Evolutionary conservation across 139 green algal species (phyloP).

Genomic region (Tetradesmus obliquus): DNA sequence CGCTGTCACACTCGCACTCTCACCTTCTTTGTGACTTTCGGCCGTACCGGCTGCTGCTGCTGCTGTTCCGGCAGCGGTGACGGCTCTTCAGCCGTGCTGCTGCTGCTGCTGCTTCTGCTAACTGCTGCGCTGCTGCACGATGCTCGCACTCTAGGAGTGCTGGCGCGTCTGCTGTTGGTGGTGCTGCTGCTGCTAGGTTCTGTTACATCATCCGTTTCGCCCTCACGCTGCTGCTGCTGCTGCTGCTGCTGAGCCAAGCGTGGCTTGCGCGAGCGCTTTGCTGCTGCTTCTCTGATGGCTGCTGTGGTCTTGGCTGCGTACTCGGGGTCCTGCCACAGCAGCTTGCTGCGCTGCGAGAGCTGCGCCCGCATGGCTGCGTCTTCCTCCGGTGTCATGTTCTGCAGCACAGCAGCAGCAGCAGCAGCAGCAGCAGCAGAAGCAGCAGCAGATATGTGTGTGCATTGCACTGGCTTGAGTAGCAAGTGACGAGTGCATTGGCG

Average conservation of each 20-base stretch:
- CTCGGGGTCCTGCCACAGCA: slow-evolving; percentile 59
- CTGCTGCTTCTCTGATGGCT: slow-evolving; percentile 36
- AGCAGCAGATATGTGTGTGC: not conserved
- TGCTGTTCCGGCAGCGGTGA: not conserved
- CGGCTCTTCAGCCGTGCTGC: not conserved
- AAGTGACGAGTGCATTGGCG: not conserved
- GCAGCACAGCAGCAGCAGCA: not conserved
- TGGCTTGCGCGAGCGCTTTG: not conserved
- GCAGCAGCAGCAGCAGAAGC: not conserved
- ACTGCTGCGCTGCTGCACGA: not conserved
- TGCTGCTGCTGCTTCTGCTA: not conserved
- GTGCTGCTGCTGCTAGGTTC: not conserved
- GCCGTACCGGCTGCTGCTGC: not conserved
- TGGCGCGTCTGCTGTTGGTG: not conserved
- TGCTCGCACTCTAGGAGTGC: not conserved
- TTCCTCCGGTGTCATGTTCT: not conserved
- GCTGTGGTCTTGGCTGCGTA: slow-evolving; percentile 47
- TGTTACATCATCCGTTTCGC: not conserved
- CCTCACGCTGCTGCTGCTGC: not conserved
- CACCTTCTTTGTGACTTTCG: not conserved
- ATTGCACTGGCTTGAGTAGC: not conserved
- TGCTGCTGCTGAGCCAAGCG: not conserved
- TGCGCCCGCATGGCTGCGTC: slow-evolving; percentile 20
- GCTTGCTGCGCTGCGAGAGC: slow-evolving; percentile 50
- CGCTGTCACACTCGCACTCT: not conserved